Conservation (phyloP, 768 basidiomycete species). For the Kwoniella newhampshirensis region DNA sequence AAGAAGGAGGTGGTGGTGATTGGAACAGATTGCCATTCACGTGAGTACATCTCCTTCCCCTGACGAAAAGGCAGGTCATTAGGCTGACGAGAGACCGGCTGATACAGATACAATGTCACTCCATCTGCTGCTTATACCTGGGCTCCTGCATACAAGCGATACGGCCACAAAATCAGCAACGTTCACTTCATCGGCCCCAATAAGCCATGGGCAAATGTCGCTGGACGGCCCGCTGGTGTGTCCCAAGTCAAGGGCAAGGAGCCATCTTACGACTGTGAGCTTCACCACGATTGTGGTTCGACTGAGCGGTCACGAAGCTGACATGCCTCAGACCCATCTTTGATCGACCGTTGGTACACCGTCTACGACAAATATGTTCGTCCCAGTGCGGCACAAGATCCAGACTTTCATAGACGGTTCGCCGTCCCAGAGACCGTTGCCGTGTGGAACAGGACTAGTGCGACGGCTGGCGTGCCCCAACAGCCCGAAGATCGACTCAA, state of each 20-base stretch:
- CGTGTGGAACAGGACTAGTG: slow-evolving; percentile 65
- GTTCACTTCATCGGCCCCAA: slow-evolving; percentile 71
- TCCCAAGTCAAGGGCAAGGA: slow-evolving; percentile 32
- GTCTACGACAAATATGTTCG: slow-evolving; percentile 88
- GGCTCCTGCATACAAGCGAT: slow-evolving; percentile 93
- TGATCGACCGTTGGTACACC: slow-evolving; percentile 86
- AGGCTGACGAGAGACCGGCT: too few species aligned
- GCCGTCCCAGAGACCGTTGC: slow-evolving; percentile 68
- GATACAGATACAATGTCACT: slow-evolving; percentile 81
- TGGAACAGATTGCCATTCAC: slow-evolving; percentile 97
- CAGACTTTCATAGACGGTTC: slow-evolving; percentile 55
- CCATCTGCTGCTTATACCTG: slow-evolving; percentile 98
- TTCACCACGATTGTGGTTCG: too few species aligned
- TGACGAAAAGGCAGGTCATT: slow-evolving; percentile 3
- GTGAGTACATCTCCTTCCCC: slow-evolving; percentile 43
- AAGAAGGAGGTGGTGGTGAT: slow-evolving; percentile 65
- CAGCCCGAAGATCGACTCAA: slow-evolving; percentile 56
- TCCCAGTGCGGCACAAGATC: slow-evolving; percentile 56
- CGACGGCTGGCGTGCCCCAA: slow-evolving; percentile 26
- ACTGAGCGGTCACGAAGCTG: background rate
- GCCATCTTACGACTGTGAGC: slow-evolving; percentile 49
- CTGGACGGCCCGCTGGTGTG: slow-evolving; percentile 66
- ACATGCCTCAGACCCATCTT: slow-evolving; percentile 56
- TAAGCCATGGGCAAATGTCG: slow-evolving; percentile 86
- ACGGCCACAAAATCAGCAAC: slow-evolving; percentile 53